Percentiles rank a stretch among this genome's conserved stretches.
Evolutionary conservation across 1,284 basidiomycete species (phyloP).

Genomic region (Irpex rosettiformis): DNA sequence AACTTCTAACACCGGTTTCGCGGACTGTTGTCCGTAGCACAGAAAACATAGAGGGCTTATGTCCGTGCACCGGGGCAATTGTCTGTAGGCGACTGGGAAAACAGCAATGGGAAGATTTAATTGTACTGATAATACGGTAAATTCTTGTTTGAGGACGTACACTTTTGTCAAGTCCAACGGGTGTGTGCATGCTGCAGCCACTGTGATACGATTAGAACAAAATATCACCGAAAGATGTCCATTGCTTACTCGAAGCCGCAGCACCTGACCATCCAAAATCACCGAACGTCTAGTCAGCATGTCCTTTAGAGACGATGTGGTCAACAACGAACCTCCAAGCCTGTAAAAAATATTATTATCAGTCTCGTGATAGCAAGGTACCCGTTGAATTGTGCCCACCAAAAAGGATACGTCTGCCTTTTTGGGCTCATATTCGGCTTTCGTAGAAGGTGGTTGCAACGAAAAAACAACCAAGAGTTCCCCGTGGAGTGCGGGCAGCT

Average conservation of each 20-base stretch:
- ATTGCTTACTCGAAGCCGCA: conserved; percentile 62
- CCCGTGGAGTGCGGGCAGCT: neutral
- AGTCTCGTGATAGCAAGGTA: neutral
- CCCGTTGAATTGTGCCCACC: conserved; percentile 37
- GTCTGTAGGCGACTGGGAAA: conserved; percentile 75
- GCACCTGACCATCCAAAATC: conserved; percentile 43
- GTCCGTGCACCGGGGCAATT: conserved; percentile 39
- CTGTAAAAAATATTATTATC: conserved; percentile 30
- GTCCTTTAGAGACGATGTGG: neutral
- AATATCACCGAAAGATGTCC: conserved; percentile 3
- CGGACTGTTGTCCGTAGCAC: conserved; percentile 56
- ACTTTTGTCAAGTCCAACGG: conserved; percentile 86
- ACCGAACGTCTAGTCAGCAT: neutral
- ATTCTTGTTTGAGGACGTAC: conserved; percentile 44
- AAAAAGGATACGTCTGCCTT: conserved; percentile 52
- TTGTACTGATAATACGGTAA: neutral
- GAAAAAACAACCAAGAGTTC: neutral
- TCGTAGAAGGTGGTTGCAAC: neutral
- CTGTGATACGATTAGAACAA: conserved; percentile 34
- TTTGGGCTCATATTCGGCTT: conserved; percentile 23
- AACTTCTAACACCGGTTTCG: conserved; percentile 63
- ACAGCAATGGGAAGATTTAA: neutral
- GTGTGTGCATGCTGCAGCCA: conserved; percentile 85
- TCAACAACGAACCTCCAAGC: conserved; percentile 61
- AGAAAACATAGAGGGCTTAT: conserved; percentile 51